Evolutionary conservation across 1,284 basidiomycete genomes (phyloP), one percentile per base, ranked within the genome.

Genomic region (Leccinum griseonigrum): DNA sequence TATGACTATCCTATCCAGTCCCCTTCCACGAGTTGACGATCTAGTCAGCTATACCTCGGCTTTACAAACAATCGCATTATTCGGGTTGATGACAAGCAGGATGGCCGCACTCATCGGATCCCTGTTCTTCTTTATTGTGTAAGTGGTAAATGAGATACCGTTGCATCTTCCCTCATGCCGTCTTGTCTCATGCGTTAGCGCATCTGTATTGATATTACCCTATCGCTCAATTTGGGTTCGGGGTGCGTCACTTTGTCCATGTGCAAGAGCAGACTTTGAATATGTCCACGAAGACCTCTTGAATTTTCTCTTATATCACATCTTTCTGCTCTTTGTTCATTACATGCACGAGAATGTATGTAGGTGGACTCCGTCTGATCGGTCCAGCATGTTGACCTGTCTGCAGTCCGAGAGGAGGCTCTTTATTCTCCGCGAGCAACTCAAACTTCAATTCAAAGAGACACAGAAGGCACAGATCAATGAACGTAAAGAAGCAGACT

Each of bases 391-490:
- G 18, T 54, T 68, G 16, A 65, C 46, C 36, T 7, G 6, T 29
- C 18, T 26, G 2, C 64, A 85, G 77, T 79, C 80, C 1, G 85
- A 89, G 64, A 77, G 89, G 36, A 78, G 85, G 54, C 77, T 88
- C 63, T 89, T 85, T 68, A 80, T 80, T 6, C 76, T 90, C 29
- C 81, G 87, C 14, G 83, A 86, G 60, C 85, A 90, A 70, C 85
- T 96, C 66, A 94, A 94, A 74, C 79, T 85, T 6, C 91, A 93
- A 69, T 90, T 81, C 66, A 78, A 85, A 67, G 90, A 89, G 32
- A 92, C 91, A 8, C 91, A 94, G 73, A 88, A 89, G 63, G 93
- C 93, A 5, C 92, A 94, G 74, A 83, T 92, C 58, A 92, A 92
- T 71, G 93, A 95, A 71, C 82, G 89, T 57, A 86, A 86, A 65